Percentiles rank a stretch among this genome's conserved stretches.
phyloP scores from a whole-genome alignment of 495 filamentous ascomycete species.

The Amniculicola lignicola region DNA sequence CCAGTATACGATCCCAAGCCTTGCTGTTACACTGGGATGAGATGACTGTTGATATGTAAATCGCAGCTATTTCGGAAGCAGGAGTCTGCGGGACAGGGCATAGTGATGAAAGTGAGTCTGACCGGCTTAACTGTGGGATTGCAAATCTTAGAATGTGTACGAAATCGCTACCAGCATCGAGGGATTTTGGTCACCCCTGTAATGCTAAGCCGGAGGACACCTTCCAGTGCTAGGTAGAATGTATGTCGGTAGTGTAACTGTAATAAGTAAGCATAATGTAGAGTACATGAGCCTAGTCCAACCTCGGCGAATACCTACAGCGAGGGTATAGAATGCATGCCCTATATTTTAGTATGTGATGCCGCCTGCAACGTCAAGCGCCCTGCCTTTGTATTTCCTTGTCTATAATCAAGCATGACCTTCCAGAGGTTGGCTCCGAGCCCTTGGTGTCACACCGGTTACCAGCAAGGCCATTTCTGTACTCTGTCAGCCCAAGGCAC shows the following conservation, averaged over 20 bases:
- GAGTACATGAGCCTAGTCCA: constrained; percentile 1
- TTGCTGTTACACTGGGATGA: background rate
- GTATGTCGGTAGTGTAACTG: constrained; percentile 7
- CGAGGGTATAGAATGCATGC: background rate
- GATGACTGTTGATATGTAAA: background rate
- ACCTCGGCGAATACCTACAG: constrained; percentile 12
- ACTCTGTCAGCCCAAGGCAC: constrained; percentile 3
- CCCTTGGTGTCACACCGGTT: background rate
- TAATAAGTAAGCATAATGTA: constrained; percentile 27
- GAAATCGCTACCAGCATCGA: background rate
- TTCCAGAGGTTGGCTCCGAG: background rate
- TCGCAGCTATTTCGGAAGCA: background rate
- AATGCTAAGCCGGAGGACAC: constrained; percentile 1
- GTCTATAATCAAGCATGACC: background rate
- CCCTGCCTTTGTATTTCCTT: constrained; percentile 1
- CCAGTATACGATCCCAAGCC: background rate
- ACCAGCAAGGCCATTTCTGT: background rate
- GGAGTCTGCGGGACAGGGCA: background rate
- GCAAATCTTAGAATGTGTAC: background rate
- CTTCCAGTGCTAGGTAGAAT: background rate
- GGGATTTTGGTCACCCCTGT: background rate
- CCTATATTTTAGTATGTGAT: constrained; percentile 4
- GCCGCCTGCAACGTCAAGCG: constrained; percentile 7
- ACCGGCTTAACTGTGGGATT: background rate
- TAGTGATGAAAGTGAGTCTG: no score